phyloP scores from a whole-genome alignment of 202 grass and related monocot genomes.

The Zizania palustris region DNA sequence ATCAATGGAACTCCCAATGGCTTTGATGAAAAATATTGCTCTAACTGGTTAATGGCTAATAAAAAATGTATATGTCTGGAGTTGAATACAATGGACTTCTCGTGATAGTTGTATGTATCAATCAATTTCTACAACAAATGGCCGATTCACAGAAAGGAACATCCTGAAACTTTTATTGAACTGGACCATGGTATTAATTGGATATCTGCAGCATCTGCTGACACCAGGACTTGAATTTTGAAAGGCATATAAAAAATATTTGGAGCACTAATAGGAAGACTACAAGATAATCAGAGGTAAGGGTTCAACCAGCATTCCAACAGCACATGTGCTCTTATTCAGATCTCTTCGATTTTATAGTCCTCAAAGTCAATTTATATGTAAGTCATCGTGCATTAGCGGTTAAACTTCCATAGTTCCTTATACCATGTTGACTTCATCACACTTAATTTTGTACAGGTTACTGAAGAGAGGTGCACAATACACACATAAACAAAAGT shows the following conservation, averaged over 20 bases:
- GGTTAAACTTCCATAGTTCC: slow-evolving; percentile 24
- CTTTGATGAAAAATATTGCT: neutral
- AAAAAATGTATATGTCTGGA: slow-evolving; percentile 2
- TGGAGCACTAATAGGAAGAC: neutral
- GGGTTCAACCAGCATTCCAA: neutral
- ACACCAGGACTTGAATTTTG: neutral
- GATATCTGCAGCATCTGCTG: neutral
- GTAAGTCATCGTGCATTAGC: neutral
- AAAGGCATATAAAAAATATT: slow-evolving; percentile 2
- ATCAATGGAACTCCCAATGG: slow-evolving; percentile 3
- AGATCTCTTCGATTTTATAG: slow-evolving; percentile 23
- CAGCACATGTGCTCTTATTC: slow-evolving; percentile 1
- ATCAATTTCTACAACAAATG: slow-evolving; percentile 14
- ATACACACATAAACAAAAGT: too few relatives aligned
- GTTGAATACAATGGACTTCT: neutral
- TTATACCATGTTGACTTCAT: slow-evolving; percentile 24
- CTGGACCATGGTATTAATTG: neutral
- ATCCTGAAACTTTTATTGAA: neutral
- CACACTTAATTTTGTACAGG: neutral
- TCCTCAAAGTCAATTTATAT: slow-evolving; percentile 34
- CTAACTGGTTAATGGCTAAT: neutral
- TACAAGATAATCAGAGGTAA: neutral
- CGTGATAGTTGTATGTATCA: too few relatives aligned
- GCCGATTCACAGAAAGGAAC: slow-evolving; percentile 1
- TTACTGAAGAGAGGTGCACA: neutral